phyloP scores from a whole-genome alignment of 805 yeast species.

The Hanseniaspora clermontiae region DNA sequence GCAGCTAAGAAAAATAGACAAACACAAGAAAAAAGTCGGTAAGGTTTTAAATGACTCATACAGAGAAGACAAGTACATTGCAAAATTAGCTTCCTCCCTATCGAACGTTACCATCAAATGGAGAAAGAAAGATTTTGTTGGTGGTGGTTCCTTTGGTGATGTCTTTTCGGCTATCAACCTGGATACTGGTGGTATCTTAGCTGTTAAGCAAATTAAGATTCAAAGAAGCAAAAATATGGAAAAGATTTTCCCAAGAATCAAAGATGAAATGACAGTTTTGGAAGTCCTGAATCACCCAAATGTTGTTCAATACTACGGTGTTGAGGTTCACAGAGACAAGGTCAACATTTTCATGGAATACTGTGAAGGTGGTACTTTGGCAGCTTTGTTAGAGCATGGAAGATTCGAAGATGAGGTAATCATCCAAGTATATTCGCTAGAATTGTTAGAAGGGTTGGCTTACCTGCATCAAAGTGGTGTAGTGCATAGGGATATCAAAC shows the following conservation, averaged over 20 bases:
- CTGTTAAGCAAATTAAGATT: slow-evolving; percentile 87
- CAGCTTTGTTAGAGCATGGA: slow-evolving; percentile 76
- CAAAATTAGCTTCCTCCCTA: slow-evolving; percentile 76
- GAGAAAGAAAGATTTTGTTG: slow-evolving; percentile 90
- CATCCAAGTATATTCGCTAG: slow-evolving; percentile 77
- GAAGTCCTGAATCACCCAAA: slow-evolving; percentile 94
- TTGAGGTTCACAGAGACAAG: slow-evolving; percentile 89
- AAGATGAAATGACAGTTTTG: slow-evolving; percentile 91
- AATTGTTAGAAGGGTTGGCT: slow-evolving; percentile 89
- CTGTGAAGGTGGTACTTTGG: slow-evolving; percentile 90
- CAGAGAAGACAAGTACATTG: slow-evolving; percentile 73
- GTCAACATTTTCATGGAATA: slow-evolving; percentile 95
- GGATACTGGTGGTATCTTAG: slow-evolving; percentile 92
- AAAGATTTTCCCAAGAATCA: slow-evolving; percentile 73
- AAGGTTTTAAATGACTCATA: slow-evolving; percentile 80
- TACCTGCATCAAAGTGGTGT: slow-evolving; percentile 88
- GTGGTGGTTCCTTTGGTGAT: slow-evolving; percentile 91
- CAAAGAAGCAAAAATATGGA: slow-evolving; percentile 79
- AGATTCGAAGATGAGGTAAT: slow-evolving; percentile 91
- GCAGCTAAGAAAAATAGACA: slow-evolving; percentile 31
- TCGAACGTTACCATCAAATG: slow-evolving; percentile 86
- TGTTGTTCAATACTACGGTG: slow-evolving; percentile 91
- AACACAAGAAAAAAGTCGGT: slow-evolving; percentile 47
- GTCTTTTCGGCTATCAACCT: slow-evolving; percentile 85
- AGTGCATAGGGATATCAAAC: slow-evolving; percentile 94